Evolutionary conservation across 1,139 yeast genomes (phyloP).

Genomic region (Hemisphaericaspora lyxosophila): DNA sequence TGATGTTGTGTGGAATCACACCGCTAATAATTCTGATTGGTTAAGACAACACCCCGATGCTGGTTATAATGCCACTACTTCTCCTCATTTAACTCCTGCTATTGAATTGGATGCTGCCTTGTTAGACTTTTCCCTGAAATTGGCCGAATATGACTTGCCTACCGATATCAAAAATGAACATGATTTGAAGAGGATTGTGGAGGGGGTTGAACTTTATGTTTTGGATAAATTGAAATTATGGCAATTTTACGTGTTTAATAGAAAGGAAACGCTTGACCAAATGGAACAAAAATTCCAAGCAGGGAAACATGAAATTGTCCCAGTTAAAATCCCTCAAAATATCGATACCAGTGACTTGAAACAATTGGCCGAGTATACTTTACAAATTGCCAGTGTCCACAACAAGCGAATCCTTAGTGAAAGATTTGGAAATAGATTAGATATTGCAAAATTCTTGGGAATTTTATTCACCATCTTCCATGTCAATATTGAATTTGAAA

Average conservation of each 20-base stretch:
- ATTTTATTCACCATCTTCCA: conserved; percentile 35
- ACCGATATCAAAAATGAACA: conserved; percentile 44
- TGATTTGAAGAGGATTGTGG: conserved; percentile 62
- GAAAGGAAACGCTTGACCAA: conserved; percentile 30
- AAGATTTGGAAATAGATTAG: conserved; percentile 56
- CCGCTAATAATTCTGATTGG: conserved; percentile 90
- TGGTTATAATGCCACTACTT: conserved; percentile 82
- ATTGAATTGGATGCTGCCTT: conserved; percentile 76
- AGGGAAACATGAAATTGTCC: conserved; percentile 17
- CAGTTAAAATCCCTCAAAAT: conserved; percentile 31
- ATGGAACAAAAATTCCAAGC: conserved; percentile 44
- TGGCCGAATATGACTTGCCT: conserved; percentile 61
- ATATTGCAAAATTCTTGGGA: conserved; percentile 50
- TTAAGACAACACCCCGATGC: conserved; percentile 81
- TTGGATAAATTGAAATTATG: conserved; percentile 68
- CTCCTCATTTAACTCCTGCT: conserved; percentile 85
- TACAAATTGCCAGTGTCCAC: conserved; percentile 35
- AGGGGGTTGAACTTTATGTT: conserved; percentile 68
- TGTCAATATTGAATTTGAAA: conserved; percentile 27
- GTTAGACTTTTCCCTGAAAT: conserved; percentile 58
- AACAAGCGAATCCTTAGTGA: conserved; percentile 23
- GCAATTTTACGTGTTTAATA: conserved; percentile 83
- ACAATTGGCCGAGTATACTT: conserved; percentile 53
- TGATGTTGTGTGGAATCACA: conserved; percentile 93
- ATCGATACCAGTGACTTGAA: conserved; percentile 35